Base-by-base conservation (phyloP, 208 protist species). In the Leishmania braziliensis region DNA sequence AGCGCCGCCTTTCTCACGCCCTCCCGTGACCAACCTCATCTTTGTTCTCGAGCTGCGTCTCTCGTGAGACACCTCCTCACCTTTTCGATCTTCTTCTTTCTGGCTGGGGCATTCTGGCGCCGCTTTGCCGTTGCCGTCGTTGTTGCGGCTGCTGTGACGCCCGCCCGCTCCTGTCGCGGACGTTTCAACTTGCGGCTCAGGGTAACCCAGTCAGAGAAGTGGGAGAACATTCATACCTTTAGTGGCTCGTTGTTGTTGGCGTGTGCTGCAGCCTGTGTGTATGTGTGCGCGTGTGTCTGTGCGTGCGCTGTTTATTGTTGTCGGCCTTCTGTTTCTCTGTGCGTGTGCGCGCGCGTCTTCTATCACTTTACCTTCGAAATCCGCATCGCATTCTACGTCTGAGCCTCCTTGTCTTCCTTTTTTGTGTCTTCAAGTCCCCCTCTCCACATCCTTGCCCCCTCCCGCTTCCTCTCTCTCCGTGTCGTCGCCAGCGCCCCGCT, bases 1-100 rank as follows among this genome's bases (percentile, higher is more conserved):
- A 81, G 68, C 33, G 75, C 60, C 29, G 62, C 62, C 18, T 73
- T 48, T 51, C 60, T 70, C 70, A 33, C 50, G 16, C 8, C 62
- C 46, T 53, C 5, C n/a, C 23, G 16, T 71, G 29, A 18, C 16
- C 26, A 48, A n/a, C 65, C 43, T 71, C 65, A 36, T 10, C 65
- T 18, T 71, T 36, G 29, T 58, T 39, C 23, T 75, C 12, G 23
- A 33, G 70, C 65, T 54, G 70, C 43, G 48, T 43, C 9, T 36
- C 23, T 62, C 56, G 20, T 62, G 56, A 63, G 58, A 26, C 56
- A 12, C 56, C n/a, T 62, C 3, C 56, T 62, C 56, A 26, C 56
- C 23, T 29, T 26, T 26, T 29, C 56, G 23, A 20, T 5, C 5
- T 0, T 62, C 9, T 8, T 62, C 8, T 33, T 33, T 14, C 29